These are phyloP conservation scores for Pyrrhoderma noxium DNA, from an alignment of 1,284 basidiomycete genomes.

Conservation along the genomic window DNA sequence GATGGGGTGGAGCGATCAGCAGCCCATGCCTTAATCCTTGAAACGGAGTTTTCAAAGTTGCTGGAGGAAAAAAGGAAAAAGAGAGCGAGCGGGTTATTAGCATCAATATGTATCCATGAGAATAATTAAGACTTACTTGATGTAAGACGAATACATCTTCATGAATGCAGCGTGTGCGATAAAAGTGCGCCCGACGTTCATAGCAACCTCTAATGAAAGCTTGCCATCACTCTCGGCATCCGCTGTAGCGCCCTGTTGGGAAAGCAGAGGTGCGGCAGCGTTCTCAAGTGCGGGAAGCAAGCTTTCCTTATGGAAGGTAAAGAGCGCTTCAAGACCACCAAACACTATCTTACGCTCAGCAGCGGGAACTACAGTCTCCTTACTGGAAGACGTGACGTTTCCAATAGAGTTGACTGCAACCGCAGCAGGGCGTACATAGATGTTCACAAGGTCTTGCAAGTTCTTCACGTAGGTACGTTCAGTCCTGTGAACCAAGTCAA, in stretches of 20 bases:
- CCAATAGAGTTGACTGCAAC: slow-evolving; percentile 63
- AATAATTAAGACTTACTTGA: slow-evolving; percentile 67
- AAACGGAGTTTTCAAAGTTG: slow-evolving; percentile 88
- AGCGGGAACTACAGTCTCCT: slow-evolving; percentile 82
- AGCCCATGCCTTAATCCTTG: slow-evolving; percentile 81
- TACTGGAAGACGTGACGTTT: slow-evolving; percentile 54
- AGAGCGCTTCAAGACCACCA: slow-evolving; percentile 83
- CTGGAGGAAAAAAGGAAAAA: slow-evolving; percentile 32
- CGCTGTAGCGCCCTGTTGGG: slow-evolving; percentile 35
- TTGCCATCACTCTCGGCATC: slow-evolving; percentile 65
- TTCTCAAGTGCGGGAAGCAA: slow-evolving; percentile 85
- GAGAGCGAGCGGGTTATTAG: slow-evolving; percentile 14
- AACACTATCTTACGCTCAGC: slow-evolving; percentile 90
- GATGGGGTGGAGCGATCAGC: slow-evolving; percentile 40
- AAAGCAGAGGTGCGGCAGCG: slow-evolving; percentile 63
- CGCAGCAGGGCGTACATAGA: slow-evolving; percentile 88
- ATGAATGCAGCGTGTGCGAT: slow-evolving; percentile 90
- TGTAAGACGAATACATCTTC: slow-evolving; percentile 96
- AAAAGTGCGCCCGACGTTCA: slow-evolving; percentile 84
- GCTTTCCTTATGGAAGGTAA: slow-evolving; percentile 87
- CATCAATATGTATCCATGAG: not conserved
- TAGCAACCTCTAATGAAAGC: slow-evolving; percentile 70
- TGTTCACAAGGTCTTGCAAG: slow-evolving; percentile 87
- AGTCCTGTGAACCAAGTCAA: slow-evolving; percentile 51
- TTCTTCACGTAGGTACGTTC: slow-evolving; percentile 94